Base-by-base conservation (phyloP, 768 basidiomycete species). In the Lenzites betulinus region DNA sequence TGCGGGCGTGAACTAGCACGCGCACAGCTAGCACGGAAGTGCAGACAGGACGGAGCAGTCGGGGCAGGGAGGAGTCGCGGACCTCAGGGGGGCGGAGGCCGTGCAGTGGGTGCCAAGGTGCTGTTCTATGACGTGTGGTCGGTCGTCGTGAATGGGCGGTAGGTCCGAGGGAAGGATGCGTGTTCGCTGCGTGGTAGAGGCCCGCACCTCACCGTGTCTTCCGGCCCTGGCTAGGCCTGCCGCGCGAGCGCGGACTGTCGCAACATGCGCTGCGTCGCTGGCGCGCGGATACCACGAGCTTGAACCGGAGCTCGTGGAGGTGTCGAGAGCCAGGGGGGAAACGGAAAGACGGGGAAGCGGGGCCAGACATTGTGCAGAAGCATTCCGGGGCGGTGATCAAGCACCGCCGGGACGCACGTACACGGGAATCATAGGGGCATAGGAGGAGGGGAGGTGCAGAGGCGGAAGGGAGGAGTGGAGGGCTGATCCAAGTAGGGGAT, bases 301-400 rank as follows among this genome's bases (percentile, higher is more conserved):
- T 22, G 61, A 59, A 56, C 64, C 51, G 65, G 71, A 67, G 67
- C 62, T 71, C 74, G 68, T 65, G 66, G 66, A 62, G 64, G 62
- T 58, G 61, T 68, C 63, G 58, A 62, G 48, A 64, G 62, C 62
- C 62, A 59, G 54, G 63, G 64, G n/a, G 18, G 48, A 36, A 56
- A 22, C 44, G 23, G 33, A 55, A 61, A 39, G 66, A 59, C 51
- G 64, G 42, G 54, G 65, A 67, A 62, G 67, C 60, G 66, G 64
- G 65, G 56, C 58, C 62, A 33, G 52, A 41, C 50, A 48, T 39
- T 28, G 59, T 48, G 56, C 47, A 43, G 35, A 30, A 11, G 25
- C 52, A 25, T n/a, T 28, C 42, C 61, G 51, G 62, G 66, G 73
- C 78, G 76, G 69, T 79, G 81, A 81, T 83, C 78, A 83, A 73